Evolutionary conservation across 1,139 yeast genomes (phyloP).

Genomic region (Meyerozyma smithsonii): DNA sequence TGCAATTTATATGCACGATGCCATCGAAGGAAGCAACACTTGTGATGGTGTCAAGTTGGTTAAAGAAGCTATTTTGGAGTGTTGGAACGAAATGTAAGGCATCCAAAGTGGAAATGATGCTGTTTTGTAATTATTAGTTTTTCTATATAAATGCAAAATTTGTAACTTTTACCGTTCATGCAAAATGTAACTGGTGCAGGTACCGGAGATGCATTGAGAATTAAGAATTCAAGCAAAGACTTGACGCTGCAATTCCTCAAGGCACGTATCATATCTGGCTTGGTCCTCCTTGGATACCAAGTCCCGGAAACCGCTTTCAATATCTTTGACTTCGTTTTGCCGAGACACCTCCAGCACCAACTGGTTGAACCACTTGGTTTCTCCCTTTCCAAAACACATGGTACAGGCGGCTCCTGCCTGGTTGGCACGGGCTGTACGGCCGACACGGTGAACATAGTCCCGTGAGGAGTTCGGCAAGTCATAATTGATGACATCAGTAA

Average conservation of each 20-base stretch:
- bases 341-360: constrained; percentile 43
- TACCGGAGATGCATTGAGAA: too few relatives aligned
- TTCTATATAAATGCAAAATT: too few relatives aligned
- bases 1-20: neutral
- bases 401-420: constrained; percentile 69
- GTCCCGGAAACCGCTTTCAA: constrained; percentile 18
- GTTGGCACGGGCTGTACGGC: constrained; percentile 94
- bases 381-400: constrained; percentile 71
- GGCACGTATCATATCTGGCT: constrained; percentile 20
- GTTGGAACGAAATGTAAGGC: neutral
- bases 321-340: constrained; percentile 19
- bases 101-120: neutral
- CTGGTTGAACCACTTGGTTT: constrained; percentile 58
- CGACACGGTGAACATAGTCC: constrained; percentile 93
- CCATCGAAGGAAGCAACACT: too few relatives aligned
- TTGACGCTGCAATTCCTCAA: constrained; percentile 23
- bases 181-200: neutral
- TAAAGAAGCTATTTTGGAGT: too few relatives aligned
- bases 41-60: too few relatives aligned
- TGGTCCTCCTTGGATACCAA: constrained; percentile 23
- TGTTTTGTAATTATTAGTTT: neutral
- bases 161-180: neutral
- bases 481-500: constrained; percentile 78
- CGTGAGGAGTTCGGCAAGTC: constrained; percentile 86
- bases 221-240: constrained; percentile 12